Evolutionary conservation across 345 rosid genomes (phyloP).

Genomic region (Jatropha curcas): DNA sequence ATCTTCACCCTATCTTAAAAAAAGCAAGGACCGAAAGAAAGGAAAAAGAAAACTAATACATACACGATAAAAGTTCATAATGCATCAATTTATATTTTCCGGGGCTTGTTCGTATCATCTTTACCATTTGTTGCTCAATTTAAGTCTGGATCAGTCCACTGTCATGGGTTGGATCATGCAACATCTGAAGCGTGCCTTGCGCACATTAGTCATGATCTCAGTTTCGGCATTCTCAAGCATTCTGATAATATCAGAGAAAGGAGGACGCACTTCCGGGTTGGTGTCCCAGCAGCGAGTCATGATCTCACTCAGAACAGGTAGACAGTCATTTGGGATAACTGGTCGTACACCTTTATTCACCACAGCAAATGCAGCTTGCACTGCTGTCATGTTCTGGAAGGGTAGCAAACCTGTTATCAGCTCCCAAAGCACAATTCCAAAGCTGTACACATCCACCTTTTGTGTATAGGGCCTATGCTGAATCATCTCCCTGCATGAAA

Average conservation of each 20-base stretch:
- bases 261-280: conserved; percentile 31
- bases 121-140: conserved; percentile 2
- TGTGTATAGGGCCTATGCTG: conserved; percentile 35
- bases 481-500: conserved; percentile 33
- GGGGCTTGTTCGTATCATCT: conserved; percentile 9
- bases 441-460: conserved; percentile 37
- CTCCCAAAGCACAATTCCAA: conserved; percentile 36
- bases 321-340: conserved; percentile 26
- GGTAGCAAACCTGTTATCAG: conserved; percentile 34
- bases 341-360: conserved; percentile 36
- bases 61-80: conserved; percentile 17
- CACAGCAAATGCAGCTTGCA: conserved; percentile 38
- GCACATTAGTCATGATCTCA: conserved; percentile 30
- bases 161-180: conserved; percentile 35
- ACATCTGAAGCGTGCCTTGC: conserved; percentile 37
- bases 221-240: conserved; percentile 35
- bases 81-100: conserved; percentile 6
- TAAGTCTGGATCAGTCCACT: conserved; percentile 21
- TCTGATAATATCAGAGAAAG: conserved; percentile 26
- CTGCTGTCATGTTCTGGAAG: conserved; percentile 36
- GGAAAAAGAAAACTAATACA: conserved; percentile 11
- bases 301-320: conserved; percentile 30
- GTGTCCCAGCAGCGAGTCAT: conserved; percentile 36
- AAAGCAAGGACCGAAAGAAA: not conserved
- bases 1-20: conserved; percentile 12